Evolutionary conservation across 179 eudicot species (phyloP).

Genomic region (Pouteria campechiana): DNA sequence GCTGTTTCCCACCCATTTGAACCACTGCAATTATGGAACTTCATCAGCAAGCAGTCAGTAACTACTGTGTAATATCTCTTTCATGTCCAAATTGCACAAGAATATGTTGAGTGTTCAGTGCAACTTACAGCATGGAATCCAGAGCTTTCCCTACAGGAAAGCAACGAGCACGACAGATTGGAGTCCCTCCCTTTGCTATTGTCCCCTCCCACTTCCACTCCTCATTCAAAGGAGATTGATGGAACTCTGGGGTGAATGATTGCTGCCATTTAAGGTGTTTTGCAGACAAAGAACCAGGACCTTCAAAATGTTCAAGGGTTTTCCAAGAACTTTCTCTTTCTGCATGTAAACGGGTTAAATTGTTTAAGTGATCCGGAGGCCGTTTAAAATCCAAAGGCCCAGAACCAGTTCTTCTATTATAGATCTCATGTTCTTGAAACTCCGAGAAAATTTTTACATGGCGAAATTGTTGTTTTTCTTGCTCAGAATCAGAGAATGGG

Average conservation of each 20-base stretch:
- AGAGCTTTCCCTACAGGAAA: slow-evolving; percentile 76
- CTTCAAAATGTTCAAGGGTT: slow-evolving; percentile 28
- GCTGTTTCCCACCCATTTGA: no score
- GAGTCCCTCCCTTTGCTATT: slow-evolving; percentile 78
- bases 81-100: no score
- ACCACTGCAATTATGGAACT: no score
- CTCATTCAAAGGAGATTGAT: slow-evolving; percentile 18
- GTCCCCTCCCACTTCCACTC: slow-evolving; percentile 94
- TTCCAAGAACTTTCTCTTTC: slow-evolving; percentile 37
- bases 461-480: slow-evolving; percentile 26
- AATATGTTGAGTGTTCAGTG: no score
- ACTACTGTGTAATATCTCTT: no score
- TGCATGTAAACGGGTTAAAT: slow-evolving; percentile 19
- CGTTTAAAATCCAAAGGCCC: slow-evolving; percentile 25
- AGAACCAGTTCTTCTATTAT: slow-evolving; percentile 17
- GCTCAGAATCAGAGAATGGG: slow-evolving; percentile 38
- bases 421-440: slow-evolving; percentile 17
- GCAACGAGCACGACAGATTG: slow-evolving; percentile 84
- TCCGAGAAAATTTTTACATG: slow-evolving; percentile 23
- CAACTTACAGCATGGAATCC: slow-evolving; percentile 63
- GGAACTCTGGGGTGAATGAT: slow-evolving; percentile 34
- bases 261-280: slow-evolving; percentile 28
- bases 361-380: slow-evolving; percentile 28
- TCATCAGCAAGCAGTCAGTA: no score
- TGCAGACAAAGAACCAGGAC: slow-evolving; percentile 24